Base-by-base conservation (phyloP, 768 basidiomycete genomes). In the Russula lepida region DNA sequence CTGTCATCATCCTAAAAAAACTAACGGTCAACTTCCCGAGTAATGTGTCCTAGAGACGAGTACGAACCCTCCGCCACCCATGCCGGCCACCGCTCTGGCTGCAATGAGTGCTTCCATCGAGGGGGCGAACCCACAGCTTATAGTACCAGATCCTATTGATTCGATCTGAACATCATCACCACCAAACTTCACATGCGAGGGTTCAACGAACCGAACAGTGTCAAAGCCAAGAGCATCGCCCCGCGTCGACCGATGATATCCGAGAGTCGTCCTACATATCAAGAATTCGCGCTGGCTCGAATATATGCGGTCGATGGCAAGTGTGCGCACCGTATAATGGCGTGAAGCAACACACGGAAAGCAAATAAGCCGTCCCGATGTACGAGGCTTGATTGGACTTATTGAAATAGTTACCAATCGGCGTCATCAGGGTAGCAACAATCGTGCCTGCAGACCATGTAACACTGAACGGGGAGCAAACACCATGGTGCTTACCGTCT, bases 281-380 rank as follows among this genome's bases (percentile, higher is more conserved):
- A 66, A 19, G 64, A 54, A 48, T 52, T 46, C 48, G 35, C 41
- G 23, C 27, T 3, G 39, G n/a, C 44, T 58, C 48, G 44, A 66
- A 56, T 39, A 56, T 60, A 63, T 53, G 62, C 55, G 25, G 48
- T 61, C 55, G 64, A 56, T 4, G 52, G 46, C 35, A 13, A 23
- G 33, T 30, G 47, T 37, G 72, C 79, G 67, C 63, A 85, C 90
- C 90, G 77, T 92, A 92, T 65, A 92, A 74, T 60, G 92, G 93
- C 23, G 92, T 92, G 72, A 94, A 93, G 74, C 89, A 93, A 69
- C 92, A 93, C 43, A 93, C 83, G 56, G 89, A 91, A 48, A 94
- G 77, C 65, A 95, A 76, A 75, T 94, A 94, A 13, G 90, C 81
- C 13, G 92, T 92, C 33, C 90, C 94, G 60, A 97, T 85, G 73